A percentile compares a stretch with the other conserved stretches of the same genome.
These are phyloP conservation scores for Niebla homalea DNA, from an alignment of 495 filamentous ascomycete genomes.

Conservation along the genomic window DNA sequence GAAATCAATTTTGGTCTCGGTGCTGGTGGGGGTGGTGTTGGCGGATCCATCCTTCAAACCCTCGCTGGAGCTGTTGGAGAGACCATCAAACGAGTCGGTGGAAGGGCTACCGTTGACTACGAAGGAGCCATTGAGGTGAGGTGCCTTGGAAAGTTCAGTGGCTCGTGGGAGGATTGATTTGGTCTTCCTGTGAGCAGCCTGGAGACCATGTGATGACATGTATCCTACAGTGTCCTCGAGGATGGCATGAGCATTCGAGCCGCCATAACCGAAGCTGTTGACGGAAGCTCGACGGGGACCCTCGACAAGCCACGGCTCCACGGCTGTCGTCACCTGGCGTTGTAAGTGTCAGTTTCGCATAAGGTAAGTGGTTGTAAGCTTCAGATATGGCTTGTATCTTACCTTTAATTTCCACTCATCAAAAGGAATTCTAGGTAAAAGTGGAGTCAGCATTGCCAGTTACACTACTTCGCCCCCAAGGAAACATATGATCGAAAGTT, in stretches of 20 bases:
- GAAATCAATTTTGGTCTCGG: not conserved
- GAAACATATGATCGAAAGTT: too few species aligned
- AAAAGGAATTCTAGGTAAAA: not conserved
- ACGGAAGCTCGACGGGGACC: slow-evolving; percentile 39
- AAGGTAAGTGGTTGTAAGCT: slow-evolving; percentile 9
- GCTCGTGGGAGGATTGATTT: not conserved
- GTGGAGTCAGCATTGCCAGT: too few species aligned
- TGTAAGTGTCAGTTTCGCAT: not conserved
- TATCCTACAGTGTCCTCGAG: slow-evolving; percentile 21
- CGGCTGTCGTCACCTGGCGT: not conserved
- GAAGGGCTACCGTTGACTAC: not conserved
- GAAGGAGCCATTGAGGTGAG: not conserved
- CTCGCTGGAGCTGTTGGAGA: not conserved
- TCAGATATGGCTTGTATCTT: slow-evolving; percentile 1
- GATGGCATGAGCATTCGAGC: slow-evolving; percentile 43
- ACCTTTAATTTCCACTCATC: slow-evolving; percentile 21
- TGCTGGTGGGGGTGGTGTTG: not conserved
- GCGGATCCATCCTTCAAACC: not conserved
- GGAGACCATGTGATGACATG: not conserved
- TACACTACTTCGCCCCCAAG: too few species aligned
- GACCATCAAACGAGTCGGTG: not conserved
- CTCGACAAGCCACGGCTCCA: slow-evolving; percentile 2
- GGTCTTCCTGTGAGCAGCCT: not conserved
- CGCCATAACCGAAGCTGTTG: slow-evolving; percentile 49
- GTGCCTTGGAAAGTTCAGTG: not conserved